Evolutionary conservation across 2,329 filamentous ascomycete species (phyloP), one percentile per base, ranked within the genome.

Genomic region (Boeremia lycopersici): DNA sequence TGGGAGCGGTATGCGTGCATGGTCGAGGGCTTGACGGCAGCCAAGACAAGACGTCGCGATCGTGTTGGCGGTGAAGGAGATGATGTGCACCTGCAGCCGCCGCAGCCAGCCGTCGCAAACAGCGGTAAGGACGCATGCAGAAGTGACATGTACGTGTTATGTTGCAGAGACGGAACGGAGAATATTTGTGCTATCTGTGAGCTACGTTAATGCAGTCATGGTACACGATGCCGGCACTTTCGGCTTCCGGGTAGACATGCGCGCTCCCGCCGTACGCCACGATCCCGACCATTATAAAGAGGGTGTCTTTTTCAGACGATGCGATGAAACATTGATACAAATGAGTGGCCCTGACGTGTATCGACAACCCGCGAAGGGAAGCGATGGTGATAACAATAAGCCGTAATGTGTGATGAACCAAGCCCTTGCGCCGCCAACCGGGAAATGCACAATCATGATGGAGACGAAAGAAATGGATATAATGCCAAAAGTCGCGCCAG

Each of bases 311-410:
- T 1, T 2, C 23, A 11, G 15, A 28, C 12, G 17, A 41, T 35
- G 13, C 29, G 4, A 29, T 19, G 9, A 33, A 33, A 29, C 8
- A 12, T 28, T 4, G 29, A 17, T 17, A 17, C n/a, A 55, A 63
- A 62, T 28, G 62, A 64, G 48, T 57, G 60, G 58, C 60, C 62
- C 60, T 64, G 60, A 45, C 60, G 48, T 47, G 35, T 50, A 44
- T 58, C 53, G n/a, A 40, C 42, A 29, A 12, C 30, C 47, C 19
- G 4, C 3, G 3, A 33, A 43, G 26, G 35, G 31, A 23, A 34
- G 42, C 25, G 53, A 56, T 42, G 33, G 39, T 29, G 25, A 19
- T 36, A 26, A 29, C 13, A 28, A 29, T 45, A 15, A 39, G 6
- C 2, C 17, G n/a, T 36, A 6, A 46, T 31, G 30, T 15, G 3